These are phyloP conservation scores for Xylariales sp. DNA, from an alignment of 2,329 filamentous ascomycete species.

Conservation along the genomic window DNA sequence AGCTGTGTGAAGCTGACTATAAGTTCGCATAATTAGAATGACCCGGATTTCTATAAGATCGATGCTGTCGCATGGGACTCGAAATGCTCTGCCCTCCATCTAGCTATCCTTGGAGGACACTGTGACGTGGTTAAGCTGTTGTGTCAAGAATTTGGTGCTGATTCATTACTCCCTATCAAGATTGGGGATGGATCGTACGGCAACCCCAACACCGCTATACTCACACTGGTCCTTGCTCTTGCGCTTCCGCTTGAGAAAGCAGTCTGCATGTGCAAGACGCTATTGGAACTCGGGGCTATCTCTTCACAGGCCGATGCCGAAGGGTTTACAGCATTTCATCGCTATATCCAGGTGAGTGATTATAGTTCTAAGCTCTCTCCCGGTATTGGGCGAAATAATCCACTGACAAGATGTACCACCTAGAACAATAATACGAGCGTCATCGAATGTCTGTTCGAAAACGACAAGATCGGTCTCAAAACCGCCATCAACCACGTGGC, in stretches of 20 bases:
- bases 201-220: conserved; percentile 68
- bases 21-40: conserved; percentile 52
- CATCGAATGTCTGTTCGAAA: conserved; percentile 62
- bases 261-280: conserved; percentile 70
- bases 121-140: conserved; percentile 75
- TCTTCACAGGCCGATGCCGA: conserved; percentile 76
- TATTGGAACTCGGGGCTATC: conserved; percentile 78
- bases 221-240: conserved; percentile 76
- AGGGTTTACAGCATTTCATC: conserved; percentile 74
- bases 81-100: conserved; percentile 78
- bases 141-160: conserved; percentile 79
- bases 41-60: conserved; percentile 83
- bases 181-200: conserved; percentile 62
- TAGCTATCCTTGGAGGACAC: conserved; percentile 81
- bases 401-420: conserved; percentile 11
- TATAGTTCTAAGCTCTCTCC: neutral
- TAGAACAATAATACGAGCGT: conserved; percentile 58
- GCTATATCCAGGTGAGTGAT: conserved; percentile 60
- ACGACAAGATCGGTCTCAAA: conserved; percentile 70
- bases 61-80: conserved; percentile 85
- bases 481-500: conserved; percentile 75
- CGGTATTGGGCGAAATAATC: neutral
- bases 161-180: conserved; percentile 80
- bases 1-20: conserved; percentile 16
- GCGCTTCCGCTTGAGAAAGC: conserved; percentile 72